Percentiles rank a stretch among this genome's conserved stretches.
These are phyloP conservation scores for Macroventuria anomochaeta DNA, from an alignment of 2,329 filamentous ascomycete species.

Conservation along the genomic window DNA sequence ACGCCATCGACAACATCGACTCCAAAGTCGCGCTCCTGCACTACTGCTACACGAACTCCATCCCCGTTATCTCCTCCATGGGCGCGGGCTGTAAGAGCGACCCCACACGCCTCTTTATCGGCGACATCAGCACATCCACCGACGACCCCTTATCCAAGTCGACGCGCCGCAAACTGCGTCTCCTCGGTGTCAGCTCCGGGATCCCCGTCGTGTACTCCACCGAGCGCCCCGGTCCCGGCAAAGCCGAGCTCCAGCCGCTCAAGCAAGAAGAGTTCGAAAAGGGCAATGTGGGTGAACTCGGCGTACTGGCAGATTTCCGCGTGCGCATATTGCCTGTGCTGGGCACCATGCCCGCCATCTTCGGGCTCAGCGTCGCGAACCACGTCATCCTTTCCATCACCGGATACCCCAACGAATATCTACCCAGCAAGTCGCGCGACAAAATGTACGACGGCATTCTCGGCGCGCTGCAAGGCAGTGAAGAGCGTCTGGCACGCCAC, in stretches of 20 bases:
- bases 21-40: conserved; percentile 90
- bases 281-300: conserved; percentile 83
- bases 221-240: conserved; percentile 87
- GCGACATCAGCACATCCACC: conserved; percentile 85
- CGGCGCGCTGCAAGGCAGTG: conserved; percentile 74
- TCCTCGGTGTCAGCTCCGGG: conserved; percentile 77
- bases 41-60: conserved; percentile 78
- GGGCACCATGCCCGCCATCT: conserved; percentile 96
- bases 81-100: conserved; percentile 93
- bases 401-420: conserved; percentile 86
- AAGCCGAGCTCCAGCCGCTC: conserved; percentile 86
- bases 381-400: conserved; percentile 84
- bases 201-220: conserved; percentile 93
- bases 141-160: conserved; percentile 89
- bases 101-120: conserved; percentile 82
- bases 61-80: conserved; percentile 93
- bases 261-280: conserved; percentile 87
- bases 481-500: conserved; percentile 74
- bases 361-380: conserved; percentile 90
- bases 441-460: conserved; percentile 92
- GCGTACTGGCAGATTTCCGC: conserved; percentile 89
- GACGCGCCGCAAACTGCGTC: conserved; percentile 79
- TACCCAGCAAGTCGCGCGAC: conserved; percentile 79
- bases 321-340: conserved; percentile 94
- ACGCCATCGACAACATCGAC: conserved; percentile 98